phyloP scores from a whole-genome alignment of 2,329 filamentous ascomycete genomes.

The Ophiostoma quercus region DNA sequence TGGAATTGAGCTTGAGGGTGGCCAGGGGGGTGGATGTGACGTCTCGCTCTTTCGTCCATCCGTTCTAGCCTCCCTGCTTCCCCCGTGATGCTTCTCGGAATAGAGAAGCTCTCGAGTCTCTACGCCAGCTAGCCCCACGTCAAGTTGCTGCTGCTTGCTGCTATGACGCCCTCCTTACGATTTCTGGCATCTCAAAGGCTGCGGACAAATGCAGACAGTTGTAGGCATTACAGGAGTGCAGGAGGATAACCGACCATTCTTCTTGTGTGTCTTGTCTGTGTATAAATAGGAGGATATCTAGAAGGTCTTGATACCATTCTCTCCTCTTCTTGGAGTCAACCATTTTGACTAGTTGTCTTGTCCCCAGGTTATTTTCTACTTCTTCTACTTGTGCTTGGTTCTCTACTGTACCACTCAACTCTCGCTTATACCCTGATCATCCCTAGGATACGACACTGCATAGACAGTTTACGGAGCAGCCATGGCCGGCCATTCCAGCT shows the following conservation, averaged over 20 bases:
- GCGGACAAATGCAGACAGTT: background rate
- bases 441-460: background rate
- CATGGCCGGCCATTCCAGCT: conserved; percentile 18
- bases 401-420: background rate
- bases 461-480: background rate
- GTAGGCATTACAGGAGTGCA: background rate
- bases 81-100: background rate
- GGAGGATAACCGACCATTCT: background rate
- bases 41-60: background rate
- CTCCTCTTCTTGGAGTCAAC: background rate
- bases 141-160: background rate
- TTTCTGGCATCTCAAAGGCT: background rate
- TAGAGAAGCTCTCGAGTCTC: background rate
- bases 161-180: background rate
- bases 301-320: background rate
- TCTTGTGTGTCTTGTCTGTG: background rate
- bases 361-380: background rate
- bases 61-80: background rate
- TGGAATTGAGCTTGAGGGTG: background rate
- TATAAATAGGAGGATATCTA: background rate
- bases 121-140: background rate
- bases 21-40: conserved; percentile 1
- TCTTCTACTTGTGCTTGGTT: background rate
- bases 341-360: background rate
- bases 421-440: background rate